Base-by-base conservation (phyloP, 768 basidiomycete genomes). In the Russula virescens region DNA sequence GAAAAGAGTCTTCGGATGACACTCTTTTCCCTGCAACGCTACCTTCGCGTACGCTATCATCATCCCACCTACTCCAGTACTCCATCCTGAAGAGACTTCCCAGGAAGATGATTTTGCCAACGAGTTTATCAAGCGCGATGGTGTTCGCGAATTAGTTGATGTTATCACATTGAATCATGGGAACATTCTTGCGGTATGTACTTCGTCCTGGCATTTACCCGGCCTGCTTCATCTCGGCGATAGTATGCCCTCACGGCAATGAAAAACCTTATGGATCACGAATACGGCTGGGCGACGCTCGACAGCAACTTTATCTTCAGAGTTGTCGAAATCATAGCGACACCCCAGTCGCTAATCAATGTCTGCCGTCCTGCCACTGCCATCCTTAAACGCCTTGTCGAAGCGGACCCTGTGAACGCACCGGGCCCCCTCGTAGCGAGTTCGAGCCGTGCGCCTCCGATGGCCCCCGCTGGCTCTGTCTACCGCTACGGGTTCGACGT, bases 351-450 rank as follows among this genome's bases (percentile, higher is more conserved):
- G 13, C 81, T 87, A 19, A 86, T 95, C 77, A 97, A 97, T 64
- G 91, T 95, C 62, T 91, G 90, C 69, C 87, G 93, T 6, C 94
- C 94, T 38, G 94, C 93, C 1, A 94, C 91, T 47, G 86, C 89
- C 38, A 94, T 96, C 59, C 79, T 95, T 65, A 91, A 92, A 75
- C 88, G 88, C 66, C 82, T 96, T 23, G 92, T 94, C 16, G 91
- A 94, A 72, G 91, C 91, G 10, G 89, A 91, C 69, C 88, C 91
- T 19, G 75, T 80, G 67, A 85, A 77, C 63, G 83, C 84, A 19
- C 83, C 88, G 1, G 85, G 84, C 19, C 78, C 82, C 2, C 71
- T 81, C 51, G 63, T 78, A 45, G 79, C 85, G 14, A 82, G 86
- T 69, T 84, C 87, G 23, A 89, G 88, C 69, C 79, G 77, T 66